Conservation (phyloP, 768 basidiomycete species). For the Lepiota venenata region DNA sequence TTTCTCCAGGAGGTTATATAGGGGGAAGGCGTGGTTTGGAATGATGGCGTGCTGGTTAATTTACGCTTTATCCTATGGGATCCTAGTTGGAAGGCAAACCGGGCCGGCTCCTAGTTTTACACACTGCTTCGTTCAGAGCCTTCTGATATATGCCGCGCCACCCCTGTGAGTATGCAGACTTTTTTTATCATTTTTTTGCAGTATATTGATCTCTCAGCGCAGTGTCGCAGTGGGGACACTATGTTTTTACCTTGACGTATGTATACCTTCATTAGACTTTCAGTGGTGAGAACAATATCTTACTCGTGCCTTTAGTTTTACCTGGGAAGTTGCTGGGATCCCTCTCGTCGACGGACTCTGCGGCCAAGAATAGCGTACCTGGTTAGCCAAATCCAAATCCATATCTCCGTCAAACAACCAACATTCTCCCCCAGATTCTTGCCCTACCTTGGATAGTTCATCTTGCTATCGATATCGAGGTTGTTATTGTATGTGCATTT, state of each 20-base stretch:
- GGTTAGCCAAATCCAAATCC: not conserved
- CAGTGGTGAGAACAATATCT: too few relatives aligned
- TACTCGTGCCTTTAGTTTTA: not conserved
- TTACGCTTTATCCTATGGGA: slow-evolving; percentile 4
- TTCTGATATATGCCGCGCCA: slow-evolving; percentile 4
- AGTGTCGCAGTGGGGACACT: slow-evolving; percentile 8
- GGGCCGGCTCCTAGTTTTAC: not conserved
- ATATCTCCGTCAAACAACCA: not conserved
- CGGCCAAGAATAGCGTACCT: not conserved
- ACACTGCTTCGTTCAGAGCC: not conserved
- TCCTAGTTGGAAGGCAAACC: slow-evolving; percentile 6
- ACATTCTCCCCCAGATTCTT: not conserved
- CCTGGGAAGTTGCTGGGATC: slow-evolving; percentile 5
- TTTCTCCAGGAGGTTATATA: not conserved
- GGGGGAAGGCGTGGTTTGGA: slow-evolving; percentile 8
- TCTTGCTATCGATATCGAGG: slow-evolving; percentile 1
- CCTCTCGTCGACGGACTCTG: not conserved
- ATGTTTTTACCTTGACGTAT: slow-evolving; percentile 5
- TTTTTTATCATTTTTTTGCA: not conserved
- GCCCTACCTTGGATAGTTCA: slow-evolving; percentile 5
- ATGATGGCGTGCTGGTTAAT: slow-evolving; percentile 6
- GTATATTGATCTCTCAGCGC: not conserved
- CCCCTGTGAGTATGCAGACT: not conserved
- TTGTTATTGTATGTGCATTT: slow-evolving; percentile 4
- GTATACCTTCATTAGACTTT: not conserved